phyloP scores from a whole-genome alignment of 129 eudicot genomes.

The Centaurea solstitialis region DNA sequence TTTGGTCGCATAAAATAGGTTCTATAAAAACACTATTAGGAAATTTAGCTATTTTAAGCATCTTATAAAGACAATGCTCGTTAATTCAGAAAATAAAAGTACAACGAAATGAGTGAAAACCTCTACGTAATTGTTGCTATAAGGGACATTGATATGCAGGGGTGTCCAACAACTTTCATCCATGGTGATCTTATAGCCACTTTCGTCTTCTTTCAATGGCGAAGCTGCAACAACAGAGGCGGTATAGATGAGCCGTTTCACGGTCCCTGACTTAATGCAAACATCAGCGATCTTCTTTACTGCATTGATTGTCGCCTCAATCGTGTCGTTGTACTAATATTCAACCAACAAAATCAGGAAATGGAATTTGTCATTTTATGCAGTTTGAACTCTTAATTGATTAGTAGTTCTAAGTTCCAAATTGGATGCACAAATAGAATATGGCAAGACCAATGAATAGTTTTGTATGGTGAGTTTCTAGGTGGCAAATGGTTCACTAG shows the following conservation, averaged over 20 bases:
- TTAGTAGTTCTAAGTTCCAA: background rate
- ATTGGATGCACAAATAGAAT: background rate
- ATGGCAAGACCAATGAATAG: no score
- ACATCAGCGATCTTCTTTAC: slow-evolving; percentile 36
- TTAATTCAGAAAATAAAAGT: no score
- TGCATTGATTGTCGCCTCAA: slow-evolving; percentile 53
- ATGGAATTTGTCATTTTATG: background rate
- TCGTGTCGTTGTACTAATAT: slow-evolving; percentile 26
- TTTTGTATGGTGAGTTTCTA: no score
- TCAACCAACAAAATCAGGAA: slow-evolving; percentile 7
- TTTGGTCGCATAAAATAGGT: no score
- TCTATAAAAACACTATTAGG: no score
- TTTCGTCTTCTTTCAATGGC: slow-evolving; percentile 46
- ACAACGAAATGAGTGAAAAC: background rate
- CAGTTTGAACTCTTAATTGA: background rate
- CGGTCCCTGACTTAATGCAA: slow-evolving; percentile 49
- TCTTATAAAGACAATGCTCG: no score
- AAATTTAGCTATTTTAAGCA: no score
- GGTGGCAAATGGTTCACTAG: no score
- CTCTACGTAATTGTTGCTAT: background rate
- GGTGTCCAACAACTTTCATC: slow-evolving; percentile 70
- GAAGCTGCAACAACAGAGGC: slow-evolving; percentile 49
- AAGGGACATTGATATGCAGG: slow-evolving; percentile 22
- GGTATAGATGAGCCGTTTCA: slow-evolving; percentile 51
- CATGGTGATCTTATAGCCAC: slow-evolving; percentile 35